phyloP scores from a whole-genome alignment of 1,139 yeast species.

The Sugiyamaella xylanicola region DNA sequence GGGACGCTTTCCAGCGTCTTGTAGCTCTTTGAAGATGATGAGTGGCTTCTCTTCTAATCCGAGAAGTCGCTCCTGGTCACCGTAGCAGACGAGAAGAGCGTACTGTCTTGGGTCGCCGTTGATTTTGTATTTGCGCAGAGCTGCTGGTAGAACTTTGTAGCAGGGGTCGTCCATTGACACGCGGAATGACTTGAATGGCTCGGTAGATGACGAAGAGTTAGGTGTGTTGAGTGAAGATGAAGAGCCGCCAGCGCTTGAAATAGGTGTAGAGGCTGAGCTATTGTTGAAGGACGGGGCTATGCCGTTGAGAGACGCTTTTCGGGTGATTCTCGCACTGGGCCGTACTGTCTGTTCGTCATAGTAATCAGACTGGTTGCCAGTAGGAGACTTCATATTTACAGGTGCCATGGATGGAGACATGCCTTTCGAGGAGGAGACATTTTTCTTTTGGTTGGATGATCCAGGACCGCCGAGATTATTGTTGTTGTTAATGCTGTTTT shows the following conservation, averaged over 20 bases:
- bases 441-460: slow-evolving; percentile 3
- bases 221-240: slow-evolving; percentile 3
- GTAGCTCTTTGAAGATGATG: slow-evolving; percentile 80
- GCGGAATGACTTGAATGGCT: slow-evolving; percentile 81
- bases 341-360: slow-evolving; percentile 1
- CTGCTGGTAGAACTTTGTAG: slow-evolving; percentile 82
- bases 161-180: slow-evolving; percentile 94
- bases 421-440: not conserved
- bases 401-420: slow-evolving; percentile 11
- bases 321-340: slow-evolving; percentile 2
- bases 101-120: slow-evolving; percentile 87
- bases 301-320: slow-evolving; percentile 18
- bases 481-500: slow-evolving; percentile 1
- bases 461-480: not conserved
- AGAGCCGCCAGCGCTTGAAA: slow-evolving; percentile 17
- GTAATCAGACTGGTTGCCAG: slow-evolving; percentile 6
- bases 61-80: slow-evolving; percentile 78
- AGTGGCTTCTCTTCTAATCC: slow-evolving; percentile 90
- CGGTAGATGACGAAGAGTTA: slow-evolving; percentile 39
- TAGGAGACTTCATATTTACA: slow-evolving; percentile 3
- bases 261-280: slow-evolving; percentile 16
- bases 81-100: slow-evolving; percentile 86
- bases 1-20: slow-evolving; percentile 85
- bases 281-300: slow-evolving; percentile 9
- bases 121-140: slow-evolving; percentile 82